Conservation (phyloP, 345 rosid genomes). For the Citrus sinensis region DVS_A1.0 CM039162.1:4148001-4148500, state of each 20-base stretch:
- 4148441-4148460: too few species aligned
- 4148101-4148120: not conserved
- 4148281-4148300: too few species aligned
- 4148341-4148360: rapidly evolving
- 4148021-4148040: not conserved
- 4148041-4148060: not conserved
- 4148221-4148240: too few species aligned
- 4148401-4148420: too few species aligned
- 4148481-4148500: too few species aligned
- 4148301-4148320: too few species aligned
- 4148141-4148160: not conserved
- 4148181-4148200: not conserved
- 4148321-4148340: rapidly evolving
- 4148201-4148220: not conserved
- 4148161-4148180: not conserved
- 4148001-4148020: not conserved
- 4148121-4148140: not conserved
- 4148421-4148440: rapidly evolving
- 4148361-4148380: too few species aligned
- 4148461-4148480: too few species aligned
- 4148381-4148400: too few species aligned
- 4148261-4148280: too few species aligned
- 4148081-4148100: constrained; percentile 6
- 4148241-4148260: not conserved
- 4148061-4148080: too few species aligned